Evolutionary conservation across 352 stramenopile genomes (phyloP).

Genomic region (Hyaloperonospora arabidopsidis): DNA sequence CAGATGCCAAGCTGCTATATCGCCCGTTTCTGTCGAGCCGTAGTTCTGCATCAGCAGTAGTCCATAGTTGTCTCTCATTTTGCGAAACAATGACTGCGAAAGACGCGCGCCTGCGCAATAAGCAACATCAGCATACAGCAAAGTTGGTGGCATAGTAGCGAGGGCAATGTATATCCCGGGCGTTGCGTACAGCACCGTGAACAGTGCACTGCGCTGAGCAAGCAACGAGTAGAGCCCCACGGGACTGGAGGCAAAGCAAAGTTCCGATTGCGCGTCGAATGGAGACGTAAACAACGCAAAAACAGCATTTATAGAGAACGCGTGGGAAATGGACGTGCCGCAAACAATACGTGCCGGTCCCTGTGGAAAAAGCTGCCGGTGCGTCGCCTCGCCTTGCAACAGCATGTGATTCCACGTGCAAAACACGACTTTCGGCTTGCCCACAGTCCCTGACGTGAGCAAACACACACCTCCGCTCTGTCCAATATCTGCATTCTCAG

Average conservation of each 20-base stretch:
- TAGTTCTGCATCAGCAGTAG: conserved; percentile 81
- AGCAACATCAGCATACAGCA: conserved; percentile 54
- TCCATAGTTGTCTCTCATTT: conserved; percentile 48
- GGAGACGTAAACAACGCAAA: conserved; percentile 72
- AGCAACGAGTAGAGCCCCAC: conserved; percentile 47
- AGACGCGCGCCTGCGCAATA: conserved; percentile 69
- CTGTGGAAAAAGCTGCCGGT: conserved; percentile 63
- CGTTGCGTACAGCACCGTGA: conserved; percentile 67
- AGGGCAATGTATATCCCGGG: conserved; percentile 74
- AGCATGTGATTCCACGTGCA: conserved; percentile 73
- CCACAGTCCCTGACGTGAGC: conserved; percentile 80
- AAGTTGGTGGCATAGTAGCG: conserved; percentile 36
- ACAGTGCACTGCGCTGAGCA: conserved; percentile 27
- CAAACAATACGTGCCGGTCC: conserved; percentile 59
- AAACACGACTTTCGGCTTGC: conserved; percentile 63
- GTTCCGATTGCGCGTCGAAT: conserved; percentile 49
- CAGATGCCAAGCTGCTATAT: conserved; percentile 66
- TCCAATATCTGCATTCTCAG: conserved; percentile 20
- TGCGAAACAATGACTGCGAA: conserved; percentile 42
- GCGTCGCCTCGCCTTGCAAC: conserved; percentile 68
- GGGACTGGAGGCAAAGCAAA: conserved; percentile 57
- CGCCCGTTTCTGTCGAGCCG: conserved; percentile 73
- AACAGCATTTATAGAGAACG: conserved; percentile 81
- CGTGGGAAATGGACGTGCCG: conserved; percentile 75
- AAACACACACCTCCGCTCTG: conserved; percentile 53